Percentiles rank a stretch among this genome's conserved stretches.
Conservation (phyloP, 129 eudicot species). For the Artemisia tridentata region DNA sequence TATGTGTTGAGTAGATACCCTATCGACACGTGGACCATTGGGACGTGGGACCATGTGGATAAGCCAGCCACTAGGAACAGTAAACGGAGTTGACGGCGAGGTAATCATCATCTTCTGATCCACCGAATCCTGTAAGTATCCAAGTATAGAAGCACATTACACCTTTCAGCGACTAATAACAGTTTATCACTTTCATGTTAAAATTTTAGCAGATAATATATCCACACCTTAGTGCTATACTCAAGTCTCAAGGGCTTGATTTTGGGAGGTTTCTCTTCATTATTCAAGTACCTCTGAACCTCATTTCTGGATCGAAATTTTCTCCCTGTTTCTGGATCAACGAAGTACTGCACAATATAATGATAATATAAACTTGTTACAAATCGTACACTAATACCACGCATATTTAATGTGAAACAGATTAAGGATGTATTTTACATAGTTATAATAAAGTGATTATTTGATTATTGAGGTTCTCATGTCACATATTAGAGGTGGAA, state of each 20-base stretch:
- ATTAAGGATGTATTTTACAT: too few relatives aligned
- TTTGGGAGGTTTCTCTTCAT: slow-evolving; percentile 39
- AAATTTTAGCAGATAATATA: slow-evolving; percentile 1
- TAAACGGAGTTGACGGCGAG: slow-evolving; percentile 29
- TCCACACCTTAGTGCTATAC: slow-evolving; percentile 33
- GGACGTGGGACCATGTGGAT: slow-evolving; percentile 47
- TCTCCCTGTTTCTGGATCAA: slow-evolving; percentile 57
- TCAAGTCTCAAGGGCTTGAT: slow-evolving; percentile 22
- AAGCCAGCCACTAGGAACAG: slow-evolving; percentile 51
- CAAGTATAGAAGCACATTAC: slow-evolving; percentile 12
- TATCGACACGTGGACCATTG: slow-evolving; percentile 42
- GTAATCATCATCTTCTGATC: slow-evolving; percentile 36
- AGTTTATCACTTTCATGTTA: neutral
- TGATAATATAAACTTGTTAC: neutral
- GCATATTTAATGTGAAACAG: too few relatives aligned
- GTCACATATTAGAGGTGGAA: too few relatives aligned
- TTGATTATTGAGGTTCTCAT: too few relatives aligned
- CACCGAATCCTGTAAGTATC: slow-evolving; percentile 23
- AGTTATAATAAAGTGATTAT: too few relatives aligned
- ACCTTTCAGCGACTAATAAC: neutral
- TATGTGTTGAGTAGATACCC: slow-evolving; percentile 31
- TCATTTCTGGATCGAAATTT: slow-evolving; percentile 52
- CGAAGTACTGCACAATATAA: slow-evolving; percentile 52
- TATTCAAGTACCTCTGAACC: slow-evolving; percentile 45
- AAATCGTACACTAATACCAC: too few relatives aligned